phyloP scores from a whole-genome alignment of 2,329 filamentous ascomycete species.

The Didymella glomerata region DNA sequence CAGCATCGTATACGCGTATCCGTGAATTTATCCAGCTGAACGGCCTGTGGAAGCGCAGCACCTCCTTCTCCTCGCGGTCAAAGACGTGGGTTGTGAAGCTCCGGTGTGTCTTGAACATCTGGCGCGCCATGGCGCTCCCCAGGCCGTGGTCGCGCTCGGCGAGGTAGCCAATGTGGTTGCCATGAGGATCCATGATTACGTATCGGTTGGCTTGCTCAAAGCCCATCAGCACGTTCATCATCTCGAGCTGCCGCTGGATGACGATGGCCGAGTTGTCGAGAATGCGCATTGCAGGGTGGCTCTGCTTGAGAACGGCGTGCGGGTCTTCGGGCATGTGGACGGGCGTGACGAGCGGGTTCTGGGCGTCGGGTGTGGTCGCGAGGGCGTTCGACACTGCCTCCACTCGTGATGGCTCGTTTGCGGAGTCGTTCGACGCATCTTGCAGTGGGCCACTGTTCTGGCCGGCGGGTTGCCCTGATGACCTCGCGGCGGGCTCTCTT shows the following conservation, averaged over 20 bases:
- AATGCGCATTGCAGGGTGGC: conserved; percentile 66
- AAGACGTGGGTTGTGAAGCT: conserved; percentile 73
- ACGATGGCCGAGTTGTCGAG: conserved; percentile 69
- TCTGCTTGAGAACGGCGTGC: conserved; percentile 64
- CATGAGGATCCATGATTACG: conserved; percentile 70
- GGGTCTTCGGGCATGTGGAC: conserved; percentile 70
- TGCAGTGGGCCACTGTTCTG: conserved; percentile 23
- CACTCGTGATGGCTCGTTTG: conserved; percentile 41
- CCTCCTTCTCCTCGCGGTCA: conserved; percentile 66
- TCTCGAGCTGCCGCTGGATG: conserved; percentile 69
- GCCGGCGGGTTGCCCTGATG: conserved; percentile 23
- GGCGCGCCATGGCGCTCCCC: conserved; percentile 63
- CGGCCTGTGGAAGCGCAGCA: conserved; percentile 68
- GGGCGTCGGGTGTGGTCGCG: conserved; percentile 51
- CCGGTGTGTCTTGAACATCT: conserved; percentile 69
- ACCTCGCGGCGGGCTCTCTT: conserved; percentile 21
- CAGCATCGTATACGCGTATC: conserved; percentile 54
- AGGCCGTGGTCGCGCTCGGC: conserved; percentile 70
- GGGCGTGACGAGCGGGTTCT: conserved; percentile 64
- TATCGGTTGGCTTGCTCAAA: conserved; percentile 74
- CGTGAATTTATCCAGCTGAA: conserved; percentile 70
- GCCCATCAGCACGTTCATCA: conserved; percentile 72
- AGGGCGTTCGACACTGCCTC: conserved; percentile 58
- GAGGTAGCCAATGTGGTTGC: conserved; percentile 70
- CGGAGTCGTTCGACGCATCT: conserved; percentile 16